Evolutionary conservation across 2,329 filamentous ascomycete species (phyloP), one percentile per base, ranked within the genome.

Genomic region (Elsinoe australis): DNA sequence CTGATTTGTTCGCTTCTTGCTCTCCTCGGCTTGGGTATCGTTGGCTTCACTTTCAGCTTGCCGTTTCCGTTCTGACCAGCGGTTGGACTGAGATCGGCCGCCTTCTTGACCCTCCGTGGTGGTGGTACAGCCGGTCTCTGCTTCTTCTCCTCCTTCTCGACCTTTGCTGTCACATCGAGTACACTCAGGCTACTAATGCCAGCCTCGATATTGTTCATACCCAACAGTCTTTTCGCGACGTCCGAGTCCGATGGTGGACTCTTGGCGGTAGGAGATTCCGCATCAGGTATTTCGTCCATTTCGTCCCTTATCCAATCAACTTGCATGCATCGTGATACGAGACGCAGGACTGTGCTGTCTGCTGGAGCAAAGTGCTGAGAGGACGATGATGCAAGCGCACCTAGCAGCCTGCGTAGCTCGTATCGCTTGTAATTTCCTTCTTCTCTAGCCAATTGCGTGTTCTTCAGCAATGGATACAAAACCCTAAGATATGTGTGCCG

Each of bases 401-500:
- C 75, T 12, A 98, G 73, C 18, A 95, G 75, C 52, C 80, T 82
- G 31, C 83, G 69, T 32, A 98, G 78, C 62, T 96, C 90, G 33
- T 89, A 79, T 22, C 82, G 80, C 64, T 96, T 98, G 73, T 98
- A 96, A 62, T 95, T 82, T 1, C 87, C 87, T 2, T 60, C 63
- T 15, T 89, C 82, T 47, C 86, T 76, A 59, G 79, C 84, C 34
- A 98, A 78, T 64, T 96, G 92, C 1, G 90, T 95, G 62, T 98
- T 87, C 29, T 86, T 85, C 17, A 98, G 73, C 18, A 98, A 74
- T 0, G 92, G 92, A 60, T 94, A 88, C 9, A 98, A 71, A 3
- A 98, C 92, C 24, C 92, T 82, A 4, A 98, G 75, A 62, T 98
- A 98, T 3, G 92, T 98, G 64, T 98, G 92, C 29, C 90, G 80